Evolutionary conservation across 495 filamentous ascomycete genomes (phyloP).

Genomic region (Penicillium odoratum): DNA sequence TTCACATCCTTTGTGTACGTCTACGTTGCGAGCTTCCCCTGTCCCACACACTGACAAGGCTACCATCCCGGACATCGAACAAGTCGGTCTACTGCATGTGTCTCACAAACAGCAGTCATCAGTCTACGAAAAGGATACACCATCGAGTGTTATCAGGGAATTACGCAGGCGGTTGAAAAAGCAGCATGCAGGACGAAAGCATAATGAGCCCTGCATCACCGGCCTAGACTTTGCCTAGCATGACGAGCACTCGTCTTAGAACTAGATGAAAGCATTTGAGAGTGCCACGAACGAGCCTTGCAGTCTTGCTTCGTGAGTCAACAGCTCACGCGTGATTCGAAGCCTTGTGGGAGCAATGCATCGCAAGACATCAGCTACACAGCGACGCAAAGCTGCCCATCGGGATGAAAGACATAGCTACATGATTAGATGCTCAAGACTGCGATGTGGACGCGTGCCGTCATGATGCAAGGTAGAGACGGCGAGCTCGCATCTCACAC

Average conservation of each 20-base stretch:
- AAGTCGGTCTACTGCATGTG: neutral
- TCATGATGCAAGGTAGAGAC: constrained; percentile 4
- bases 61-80: constrained; percentile 1
- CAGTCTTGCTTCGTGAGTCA: neutral
- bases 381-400: neutral
- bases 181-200: neutral
- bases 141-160: neutral
- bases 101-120: neutral
- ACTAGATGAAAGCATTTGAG: neutral
- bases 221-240: neutral
- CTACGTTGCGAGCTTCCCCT: neutral
- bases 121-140: constrained; percentile 1
- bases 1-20: neutral
- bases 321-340: constrained; percentile 1
- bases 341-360: neutral
- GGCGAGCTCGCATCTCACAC: neutral
- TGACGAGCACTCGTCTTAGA: neutral
- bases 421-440: neutral
- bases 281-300: constrained; percentile 1
- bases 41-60: neutral
- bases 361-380: constrained; percentile 1
- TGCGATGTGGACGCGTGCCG: neutral
- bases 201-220: neutral
- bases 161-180: neutral
- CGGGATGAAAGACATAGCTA: neutral